Percentiles rank a stretch among this genome's conserved stretches.
Conservation (phyloP, 768 basidiomycete genomes). For the Inosperma sp. region DNA sequence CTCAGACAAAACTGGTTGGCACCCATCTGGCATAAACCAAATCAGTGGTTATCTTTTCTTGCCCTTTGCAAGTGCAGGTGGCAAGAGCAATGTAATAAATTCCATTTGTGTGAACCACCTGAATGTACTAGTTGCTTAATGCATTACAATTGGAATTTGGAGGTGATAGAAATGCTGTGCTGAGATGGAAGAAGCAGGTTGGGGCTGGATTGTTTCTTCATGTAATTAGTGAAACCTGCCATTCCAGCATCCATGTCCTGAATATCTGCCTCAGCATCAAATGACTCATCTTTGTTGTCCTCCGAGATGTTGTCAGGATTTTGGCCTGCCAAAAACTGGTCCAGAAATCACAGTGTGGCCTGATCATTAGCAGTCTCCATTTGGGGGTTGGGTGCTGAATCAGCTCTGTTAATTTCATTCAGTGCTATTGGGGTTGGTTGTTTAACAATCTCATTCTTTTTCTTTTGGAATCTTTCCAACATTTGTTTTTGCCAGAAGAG, state of each 20-base stretch:
- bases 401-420: background rate
- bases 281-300: background rate
- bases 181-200: background rate
- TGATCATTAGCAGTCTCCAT: background rate
- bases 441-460: background rate
- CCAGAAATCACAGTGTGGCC: background rate
- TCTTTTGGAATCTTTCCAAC: background rate
- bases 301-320: background rate
- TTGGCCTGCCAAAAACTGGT: background rate
- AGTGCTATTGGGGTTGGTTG: background rate
- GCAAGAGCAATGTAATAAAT: slow-evolving; percentile 14
- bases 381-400: background rate
- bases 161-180: background rate
- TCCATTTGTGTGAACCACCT: slow-evolving; percentile 18
- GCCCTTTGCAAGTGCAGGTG: slow-evolving; percentile 12
- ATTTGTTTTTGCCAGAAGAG: background rate
- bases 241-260: background rate
- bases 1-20: slow-evolving; percentile 11
- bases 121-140: slow-evolving; percentile 1
- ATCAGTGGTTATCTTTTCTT: background rate
- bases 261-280: slow-evolving; percentile 1
- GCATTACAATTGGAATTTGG: background rate
- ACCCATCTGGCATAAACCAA: slow-evolving; percentile 9
- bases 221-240: background rate
- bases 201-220: background rate